Evolutionary conservation across 1,284 basidiomycete genomes (phyloP).

Genomic region (Cryptococcus amylolentus): DNA sequence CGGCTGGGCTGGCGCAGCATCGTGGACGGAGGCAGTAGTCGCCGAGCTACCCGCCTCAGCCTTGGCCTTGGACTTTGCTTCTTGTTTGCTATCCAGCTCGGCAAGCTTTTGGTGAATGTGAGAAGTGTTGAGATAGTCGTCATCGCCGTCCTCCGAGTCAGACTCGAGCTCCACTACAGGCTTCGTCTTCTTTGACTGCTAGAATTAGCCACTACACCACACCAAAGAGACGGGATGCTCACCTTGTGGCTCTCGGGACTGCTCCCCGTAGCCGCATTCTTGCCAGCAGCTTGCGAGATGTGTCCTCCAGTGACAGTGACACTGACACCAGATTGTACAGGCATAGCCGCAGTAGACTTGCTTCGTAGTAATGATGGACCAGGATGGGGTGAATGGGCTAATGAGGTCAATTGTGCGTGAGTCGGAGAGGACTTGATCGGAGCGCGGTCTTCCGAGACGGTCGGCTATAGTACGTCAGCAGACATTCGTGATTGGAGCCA

Average conservation of each 20-base stretch:
- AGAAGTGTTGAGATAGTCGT: constrained; percentile 37
- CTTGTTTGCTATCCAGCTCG: constrained; percentile 33
- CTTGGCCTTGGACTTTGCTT: constrained; percentile 14
- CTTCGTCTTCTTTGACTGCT: constrained; percentile 1
- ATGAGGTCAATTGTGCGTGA: constrained; percentile 25
- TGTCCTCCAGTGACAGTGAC: constrained; percentile 24
- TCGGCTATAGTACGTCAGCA: constrained; percentile 4
- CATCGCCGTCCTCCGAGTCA: constrained; percentile 34
- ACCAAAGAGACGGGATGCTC: no score
- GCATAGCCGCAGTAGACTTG: constrained; percentile 45
- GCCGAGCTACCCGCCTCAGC: not conserved
- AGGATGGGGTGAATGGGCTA: constrained; percentile 24
- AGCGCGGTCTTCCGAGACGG: constrained; percentile 1
- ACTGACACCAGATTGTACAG: constrained; percentile 42
- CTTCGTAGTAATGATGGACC: constrained; percentile 32
- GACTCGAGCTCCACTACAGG: constrained; percentile 23
- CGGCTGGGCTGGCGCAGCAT: not conserved
- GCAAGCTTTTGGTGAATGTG: constrained; percentile 36
- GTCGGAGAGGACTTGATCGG: constrained; percentile 32
- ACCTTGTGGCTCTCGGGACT: constrained; percentile 12
- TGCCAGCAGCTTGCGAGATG: not conserved
- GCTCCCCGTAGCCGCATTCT: constrained; percentile 4
- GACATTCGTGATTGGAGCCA: not conserved
- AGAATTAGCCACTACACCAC: no score
- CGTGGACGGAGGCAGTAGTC: constrained; percentile 1